Conservation (phyloP, 495 filamentous ascomycete genomes). For the Bryoglossum gracile region DNA sequence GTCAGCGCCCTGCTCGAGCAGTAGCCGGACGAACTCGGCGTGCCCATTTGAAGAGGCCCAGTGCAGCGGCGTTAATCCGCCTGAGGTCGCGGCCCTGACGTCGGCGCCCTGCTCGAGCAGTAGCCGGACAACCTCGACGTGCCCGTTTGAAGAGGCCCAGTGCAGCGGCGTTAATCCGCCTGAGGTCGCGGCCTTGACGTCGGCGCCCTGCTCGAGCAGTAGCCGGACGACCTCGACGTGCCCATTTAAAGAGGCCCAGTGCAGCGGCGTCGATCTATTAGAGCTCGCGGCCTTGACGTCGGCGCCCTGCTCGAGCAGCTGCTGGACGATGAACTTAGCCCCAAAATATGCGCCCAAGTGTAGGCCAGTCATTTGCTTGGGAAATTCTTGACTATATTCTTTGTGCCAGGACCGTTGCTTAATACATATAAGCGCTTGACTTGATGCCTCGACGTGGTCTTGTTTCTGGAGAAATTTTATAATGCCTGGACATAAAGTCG, state of each 20-base stretch:
- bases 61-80: too few species aligned
- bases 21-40: too few species aligned
- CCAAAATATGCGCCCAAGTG: slow-evolving; percentile 21
- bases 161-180: slow-evolving; percentile 26
- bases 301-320: slow-evolving; percentile 9
- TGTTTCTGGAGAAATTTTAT: slow-evolving; percentile 8
- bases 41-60: too few species aligned
- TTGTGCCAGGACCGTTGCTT: not conserved
- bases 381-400: slow-evolving; percentile 7
- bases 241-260: slow-evolving; percentile 2
- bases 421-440: slow-evolving; percentile 6
- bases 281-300: slow-evolving; percentile 6
- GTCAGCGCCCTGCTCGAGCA: too few species aligned
- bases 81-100: too few species aligned
- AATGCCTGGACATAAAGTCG: not conserved
- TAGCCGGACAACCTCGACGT: too few species aligned
- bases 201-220: slow-evolving; percentile 1
- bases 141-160: too few species aligned
- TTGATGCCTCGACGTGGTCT: slow-evolving; percentile 15
- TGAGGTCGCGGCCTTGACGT: slow-evolving; percentile 19
- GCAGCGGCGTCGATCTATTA: slow-evolving; percentile 1
- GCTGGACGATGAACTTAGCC: slow-evolving; percentile 5
- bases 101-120: too few species aligned
- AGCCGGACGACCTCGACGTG: slow-evolving; percentile 12
- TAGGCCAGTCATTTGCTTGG: slow-evolving; percentile 12